A percentile compares a stretch with the other conserved stretches of the same genome.
Conservation (phyloP, 2,329 filamentous ascomycete genomes). For the Penicillium sp. region DNA sequence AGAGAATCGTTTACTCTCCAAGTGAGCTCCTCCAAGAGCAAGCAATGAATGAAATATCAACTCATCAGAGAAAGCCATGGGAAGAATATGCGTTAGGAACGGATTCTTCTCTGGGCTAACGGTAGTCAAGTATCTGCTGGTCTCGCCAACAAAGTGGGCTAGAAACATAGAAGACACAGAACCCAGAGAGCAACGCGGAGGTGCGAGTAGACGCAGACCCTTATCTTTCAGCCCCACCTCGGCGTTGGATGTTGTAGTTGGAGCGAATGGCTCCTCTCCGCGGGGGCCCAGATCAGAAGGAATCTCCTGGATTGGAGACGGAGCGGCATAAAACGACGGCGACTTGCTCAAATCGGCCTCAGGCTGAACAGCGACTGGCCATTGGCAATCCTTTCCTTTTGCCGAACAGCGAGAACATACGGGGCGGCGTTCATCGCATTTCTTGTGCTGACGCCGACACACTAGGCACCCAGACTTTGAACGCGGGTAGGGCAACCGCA, state of each 20-base stretch:
- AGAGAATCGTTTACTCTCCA: neutral
- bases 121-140: neutral
- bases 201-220: neutral
- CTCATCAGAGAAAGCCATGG: neutral
- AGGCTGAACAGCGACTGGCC: neutral
- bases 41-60: neutral
- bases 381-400: neutral
- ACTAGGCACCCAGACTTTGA: neutral
- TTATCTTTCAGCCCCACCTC: neutral
- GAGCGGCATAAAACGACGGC: neutral
- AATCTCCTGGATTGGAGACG: neutral
- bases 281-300: neutral
- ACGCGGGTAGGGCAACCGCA: neutral
- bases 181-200: neutral
- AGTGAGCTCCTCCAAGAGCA: neutral
- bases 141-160: neutral
- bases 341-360: neutral
- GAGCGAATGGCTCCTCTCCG: neutral
- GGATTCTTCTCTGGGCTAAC: neutral
- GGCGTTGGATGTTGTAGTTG: neutral
- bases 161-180: neutral
- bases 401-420: neutral
- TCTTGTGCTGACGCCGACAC: neutral
- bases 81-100: neutral
- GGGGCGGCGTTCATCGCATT: neutral